phyloP scores from a whole-genome alignment of 345 rosid genomes.

The Raphanus sativus region DNA sequence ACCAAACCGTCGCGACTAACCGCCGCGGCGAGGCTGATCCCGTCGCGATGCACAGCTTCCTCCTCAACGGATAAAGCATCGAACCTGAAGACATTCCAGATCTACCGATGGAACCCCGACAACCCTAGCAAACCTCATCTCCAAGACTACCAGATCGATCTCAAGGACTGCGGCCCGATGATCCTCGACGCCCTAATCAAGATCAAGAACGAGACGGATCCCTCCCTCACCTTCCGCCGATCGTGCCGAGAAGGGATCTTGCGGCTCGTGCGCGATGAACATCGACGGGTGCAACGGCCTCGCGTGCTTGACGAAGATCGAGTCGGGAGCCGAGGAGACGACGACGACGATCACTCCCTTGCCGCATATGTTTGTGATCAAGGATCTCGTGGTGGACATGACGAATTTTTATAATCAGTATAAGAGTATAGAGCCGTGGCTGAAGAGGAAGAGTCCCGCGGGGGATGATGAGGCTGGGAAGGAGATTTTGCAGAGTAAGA shows the following conservation, averaged over 20 bases:
- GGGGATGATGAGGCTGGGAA: conserved; percentile 51
- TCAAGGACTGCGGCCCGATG: conserved; percentile 95
- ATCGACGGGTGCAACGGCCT: conserved; percentile 96
- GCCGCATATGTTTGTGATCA: conserved; percentile 96
- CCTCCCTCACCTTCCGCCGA: conserved; percentile 86
- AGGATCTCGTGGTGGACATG: conserved; percentile 97
- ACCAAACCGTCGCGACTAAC: conserved; percentile 31
- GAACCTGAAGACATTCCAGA: conserved; percentile 77
- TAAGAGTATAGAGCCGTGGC: conserved; percentile 98
- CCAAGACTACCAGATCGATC: conserved; percentile 69
- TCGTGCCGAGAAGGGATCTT: conserved; percentile 98
- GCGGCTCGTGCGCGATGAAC: conserved; percentile 98
- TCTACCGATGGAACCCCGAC: conserved; percentile 95
- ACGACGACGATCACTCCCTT: conserved; percentile 64
- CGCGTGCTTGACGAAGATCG: conserved; percentile 88
- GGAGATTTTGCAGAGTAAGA: conserved; percentile 92
- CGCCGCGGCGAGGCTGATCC: conserved; percentile 42
- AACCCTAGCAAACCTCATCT: conserved; percentile 75
- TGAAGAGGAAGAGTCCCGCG: conserved; percentile 86
- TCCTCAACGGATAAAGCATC: conserved; percentile 39
- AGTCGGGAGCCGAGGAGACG: conserved; percentile 35
- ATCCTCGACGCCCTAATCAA: conserved; percentile 92
- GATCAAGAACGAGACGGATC: conserved; percentile 97
- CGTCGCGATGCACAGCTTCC: conserved; percentile 47
- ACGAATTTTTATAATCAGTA: conserved; percentile 96